Base-by-base conservation (phyloP, 1,284 basidiomycete species). In the Heliocybe sulcata region DNA sequence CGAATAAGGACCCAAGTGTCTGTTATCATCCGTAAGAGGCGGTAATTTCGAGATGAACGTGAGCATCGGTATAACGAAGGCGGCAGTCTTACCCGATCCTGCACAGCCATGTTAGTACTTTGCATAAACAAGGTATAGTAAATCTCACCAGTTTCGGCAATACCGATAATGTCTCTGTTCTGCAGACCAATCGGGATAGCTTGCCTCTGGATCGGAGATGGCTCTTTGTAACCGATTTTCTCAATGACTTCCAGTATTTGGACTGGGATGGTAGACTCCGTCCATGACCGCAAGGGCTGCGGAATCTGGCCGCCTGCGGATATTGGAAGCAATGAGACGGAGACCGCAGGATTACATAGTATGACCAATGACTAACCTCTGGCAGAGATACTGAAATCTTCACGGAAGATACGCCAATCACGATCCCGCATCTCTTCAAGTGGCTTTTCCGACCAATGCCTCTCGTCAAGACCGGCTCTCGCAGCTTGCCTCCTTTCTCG, bases 71-170 rank as follows among this genome's bases (percentile, higher is more conserved):
- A 99, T 96, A 57, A 98, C 94, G 71, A 98, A 99, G 1, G 95
- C 94, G n/a, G 95, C 96, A 14, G 96, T 99, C 77, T 99, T 99
- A 67, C 96, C 96, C 62, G 96, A 98, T 77, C 94, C 93, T 93
- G 56, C 38, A 53, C 23, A 52, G n/a, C 33, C 16, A 54, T n/a
- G 31, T 45, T 51, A 54, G 55, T 23, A n/a, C n/a, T 50, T 62
- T 23, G 64, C 53, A 8, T 33, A 38, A 45, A 52, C 25, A 51
- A 25, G 51, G 42, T 54, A 42, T 33, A 20, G 35, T 38, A 42
- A 22, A 20, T 65, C 77, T 51, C 55, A 90, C 92, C 92, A 53
- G 97, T 99, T 72, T 99, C 96, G 57, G 96, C 97, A 55, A 99
- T 94, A 63, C 96, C 97, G 65, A 99, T 98, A 60, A 98, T 85